Evolutionary conservation across 306 rosid genomes (phyloP), one percentile per base, ranked within the genome.

Genomic region (Rosa lucieae): DNA sequence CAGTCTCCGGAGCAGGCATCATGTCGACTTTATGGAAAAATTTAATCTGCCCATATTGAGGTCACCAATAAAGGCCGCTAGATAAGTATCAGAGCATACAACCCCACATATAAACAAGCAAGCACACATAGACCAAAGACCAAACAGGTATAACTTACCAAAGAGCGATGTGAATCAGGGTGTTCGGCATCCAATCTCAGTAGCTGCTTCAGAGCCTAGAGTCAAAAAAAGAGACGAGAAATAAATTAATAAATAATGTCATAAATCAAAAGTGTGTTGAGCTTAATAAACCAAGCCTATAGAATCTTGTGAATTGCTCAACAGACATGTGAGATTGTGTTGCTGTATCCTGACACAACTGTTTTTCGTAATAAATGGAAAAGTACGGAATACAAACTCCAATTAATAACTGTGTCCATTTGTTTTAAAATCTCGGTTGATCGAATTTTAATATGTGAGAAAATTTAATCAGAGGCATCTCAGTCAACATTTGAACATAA

Each of bases 111-210:
- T 5, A 39, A 72, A 62, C 72, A 68, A 55, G 37, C 17, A 29
- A 39, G 49, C 78, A 62, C 3, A 55, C 29, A 32, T 20, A 17
- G 17, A 61, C 51, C 46, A 14, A 26, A 3, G 35, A 10, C 37
- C 32, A 53, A 48, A 40, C n/a, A 59, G 23, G 47, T 62, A 46
- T 6, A 51, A 69, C 90, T 78, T 89, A 96, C 99, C 96, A 96
- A 85, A 82, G 96, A 91, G 74, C 98, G 83, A 79, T 93, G 97
- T 32, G 98, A 89, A 83, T 93, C 98, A 79, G 98, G 99, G 86
- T 96, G 97, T 70, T 96, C 97, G 7, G 91, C 86, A 69, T 93
- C 86, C 96, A 96, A 84, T 83, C 98, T 88, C 74, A 96, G 84
- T 69, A 96, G 90, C 86, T 93, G 98, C 89, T 91, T 93, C 55